These are phyloP conservation scores for Claviceps sp. DNA, from an alignment of 2,329 filamentous ascomycete species.

Conservation along the genomic window DNA sequence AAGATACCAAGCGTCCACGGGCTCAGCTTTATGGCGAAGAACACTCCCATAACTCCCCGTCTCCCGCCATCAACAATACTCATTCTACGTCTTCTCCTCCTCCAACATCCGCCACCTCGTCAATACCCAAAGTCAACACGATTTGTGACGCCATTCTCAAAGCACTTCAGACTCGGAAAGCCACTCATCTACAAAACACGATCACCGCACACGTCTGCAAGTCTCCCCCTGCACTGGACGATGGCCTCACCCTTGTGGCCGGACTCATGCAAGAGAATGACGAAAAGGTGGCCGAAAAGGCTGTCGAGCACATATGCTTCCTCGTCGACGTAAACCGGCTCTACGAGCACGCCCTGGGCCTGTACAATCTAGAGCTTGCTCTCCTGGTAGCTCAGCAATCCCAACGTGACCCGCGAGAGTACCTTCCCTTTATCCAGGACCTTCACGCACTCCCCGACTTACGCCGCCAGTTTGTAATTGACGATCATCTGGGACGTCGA, in stretches of 20 bases:
- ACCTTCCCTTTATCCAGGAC: conserved; percentile 84
- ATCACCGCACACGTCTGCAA: conserved; percentile 95
- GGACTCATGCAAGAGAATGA: conserved; percentile 55
- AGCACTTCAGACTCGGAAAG: conserved; percentile 47
- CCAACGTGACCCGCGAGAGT: conserved; percentile 89
- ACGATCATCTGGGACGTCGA: conserved; percentile 69
- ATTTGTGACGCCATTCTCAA: conserved; percentile 78
- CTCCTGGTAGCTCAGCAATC: conserved; percentile 89
- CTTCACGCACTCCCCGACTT: conserved; percentile 61
- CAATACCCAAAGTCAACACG: conserved; percentile 57
- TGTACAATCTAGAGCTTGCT: conserved; percentile 85
- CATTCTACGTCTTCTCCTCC: conserved; percentile 3
- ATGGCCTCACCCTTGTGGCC: conserved; percentile 69
- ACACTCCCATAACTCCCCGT: not conserved
- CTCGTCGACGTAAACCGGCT: conserved; percentile 84
- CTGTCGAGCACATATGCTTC: conserved; percentile 95
- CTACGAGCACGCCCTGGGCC: conserved; percentile 77
- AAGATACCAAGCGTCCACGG: conserved; percentile 53
- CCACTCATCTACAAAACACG: conserved; percentile 69
- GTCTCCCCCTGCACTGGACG: conserved; percentile 73
- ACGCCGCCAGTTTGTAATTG: conserved; percentile 70
- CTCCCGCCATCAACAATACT: conserved; percentile 7
- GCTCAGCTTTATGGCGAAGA: conserved; percentile 5
- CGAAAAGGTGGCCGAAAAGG: conserved; percentile 64
- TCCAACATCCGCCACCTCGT: not conserved